These are phyloP conservation scores for Vaccinium macrocarpon DNA, from an alignment of 148 eudicot genomes.

Conservation along the genomic window DNA sequence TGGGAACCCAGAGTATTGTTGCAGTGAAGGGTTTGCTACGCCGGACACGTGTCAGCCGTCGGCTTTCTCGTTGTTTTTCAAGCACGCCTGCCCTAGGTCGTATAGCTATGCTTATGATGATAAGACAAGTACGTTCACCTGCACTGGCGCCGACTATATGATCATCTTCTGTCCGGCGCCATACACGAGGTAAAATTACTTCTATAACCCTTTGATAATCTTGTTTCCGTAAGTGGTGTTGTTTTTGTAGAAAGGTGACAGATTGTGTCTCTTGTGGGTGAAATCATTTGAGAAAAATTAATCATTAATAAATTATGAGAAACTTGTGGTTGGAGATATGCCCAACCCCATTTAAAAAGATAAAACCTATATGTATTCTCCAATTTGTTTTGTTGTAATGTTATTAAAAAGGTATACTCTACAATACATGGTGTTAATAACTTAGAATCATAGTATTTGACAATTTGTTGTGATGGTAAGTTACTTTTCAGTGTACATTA, in stretches of 20 bases:
- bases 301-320: neutral
- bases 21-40: slow-evolving; percentile 67
- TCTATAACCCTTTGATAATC: neutral
- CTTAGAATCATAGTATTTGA: neutral
- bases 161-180: slow-evolving; percentile 90
- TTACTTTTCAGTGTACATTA: neutral
- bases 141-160: slow-evolving; percentile 64
- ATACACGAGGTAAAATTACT: slow-evolving; percentile 66
- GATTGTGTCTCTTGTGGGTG: neutral
- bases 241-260: neutral
- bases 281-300: neutral
- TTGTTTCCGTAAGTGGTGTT: neutral
- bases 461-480: neutral
- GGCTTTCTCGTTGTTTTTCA: slow-evolving; percentile 60
- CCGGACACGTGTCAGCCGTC: slow-evolving; percentile 90
- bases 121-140: slow-evolving; percentile 90
- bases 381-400: neutral
- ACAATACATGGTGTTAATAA: neutral
- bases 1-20: slow-evolving; percentile 80
- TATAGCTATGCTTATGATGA: slow-evolving; percentile 98
- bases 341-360: too few relatives aligned
- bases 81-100: slow-evolving; percentile 81
- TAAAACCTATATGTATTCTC: too few relatives aligned
- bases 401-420: neutral
- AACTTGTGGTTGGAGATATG: neutral